Conservation (phyloP, 139 green algal genomes). For the Choricystis sp. region DNA sequence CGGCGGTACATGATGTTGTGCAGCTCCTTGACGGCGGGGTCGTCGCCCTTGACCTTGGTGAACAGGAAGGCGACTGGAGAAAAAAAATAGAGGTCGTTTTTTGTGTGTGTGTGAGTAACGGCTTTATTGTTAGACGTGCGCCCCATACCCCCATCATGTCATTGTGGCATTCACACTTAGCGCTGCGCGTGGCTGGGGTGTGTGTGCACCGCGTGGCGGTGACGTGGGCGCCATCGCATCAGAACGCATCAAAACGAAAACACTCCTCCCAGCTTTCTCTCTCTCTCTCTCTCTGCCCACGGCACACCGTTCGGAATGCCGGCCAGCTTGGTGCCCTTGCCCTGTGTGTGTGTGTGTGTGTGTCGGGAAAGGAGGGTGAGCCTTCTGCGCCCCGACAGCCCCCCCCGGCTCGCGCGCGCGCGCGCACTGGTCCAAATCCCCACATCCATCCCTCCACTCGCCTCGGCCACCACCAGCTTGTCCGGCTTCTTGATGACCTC, state of each 20-base stretch:
- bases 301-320: constrained; percentile 44
- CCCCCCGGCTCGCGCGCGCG: too few relatives aligned
- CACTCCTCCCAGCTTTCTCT: too few relatives aligned
- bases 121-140: too few relatives aligned
- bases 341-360: constrained; percentile 15
- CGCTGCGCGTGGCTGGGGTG: too few relatives aligned
- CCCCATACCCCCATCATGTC: too few relatives aligned
- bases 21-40: constrained; percentile 28
- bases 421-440: too few relatives aligned
- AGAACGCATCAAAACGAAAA: too few relatives aligned
- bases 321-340: constrained; percentile 32
- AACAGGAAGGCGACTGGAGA: constrained; percentile 37
- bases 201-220: too few relatives aligned
- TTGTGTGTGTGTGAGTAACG: too few relatives aligned
- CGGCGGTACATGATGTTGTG: constrained; percentile 36
- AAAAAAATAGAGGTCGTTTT: too few relatives aligned
- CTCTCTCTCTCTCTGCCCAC: not conserved
- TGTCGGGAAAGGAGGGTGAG: not conserved
- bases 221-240: too few relatives aligned
- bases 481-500: constrained; percentile 1
- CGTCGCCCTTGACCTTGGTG: constrained; percentile 21
- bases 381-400: not conserved
- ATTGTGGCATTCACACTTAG: too few relatives aligned
- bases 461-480: constrained; percentile 10
- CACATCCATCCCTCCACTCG: not conserved